Conservation (phyloP, 768 basidiomycete genomes). For the Psilocybe azurescens region DNA sequence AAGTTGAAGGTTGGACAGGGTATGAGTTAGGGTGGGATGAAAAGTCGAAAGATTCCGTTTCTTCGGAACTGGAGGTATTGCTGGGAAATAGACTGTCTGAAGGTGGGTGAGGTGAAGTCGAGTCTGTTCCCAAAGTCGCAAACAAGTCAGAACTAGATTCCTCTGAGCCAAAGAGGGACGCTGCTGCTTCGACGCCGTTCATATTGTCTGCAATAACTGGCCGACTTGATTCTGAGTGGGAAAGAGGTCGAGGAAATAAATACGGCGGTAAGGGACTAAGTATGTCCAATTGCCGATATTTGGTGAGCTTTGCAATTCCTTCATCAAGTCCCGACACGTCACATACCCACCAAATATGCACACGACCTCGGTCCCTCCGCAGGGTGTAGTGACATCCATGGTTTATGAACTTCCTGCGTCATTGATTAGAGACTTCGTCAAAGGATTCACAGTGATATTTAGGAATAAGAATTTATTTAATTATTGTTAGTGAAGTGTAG, state of each 20-base stretch:
- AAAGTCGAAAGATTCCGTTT: slow-evolving; percentile 13
- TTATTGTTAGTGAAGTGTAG: too few relatives aligned
- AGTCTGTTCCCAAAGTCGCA: slow-evolving; percentile 55
- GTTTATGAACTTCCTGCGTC: too few relatives aligned
- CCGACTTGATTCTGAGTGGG: not conserved
- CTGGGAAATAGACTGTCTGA: slow-evolving; percentile 20
- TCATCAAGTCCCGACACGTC: slow-evolving; percentile 38
- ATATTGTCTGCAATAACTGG: slow-evolving; percentile 37
- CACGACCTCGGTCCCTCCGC: not conserved
- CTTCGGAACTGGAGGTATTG: slow-evolving; percentile 1
- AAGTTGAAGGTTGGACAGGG: slow-evolving; percentile 1
- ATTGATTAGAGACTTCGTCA: too few relatives aligned
- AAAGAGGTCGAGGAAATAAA: not conserved
- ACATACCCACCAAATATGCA: slow-evolving; percentile 9
- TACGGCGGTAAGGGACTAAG: not conserved
- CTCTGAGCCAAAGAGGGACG: slow-evolving; percentile 77
- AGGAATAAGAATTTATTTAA: too few relatives aligned
- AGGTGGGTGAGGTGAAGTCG: slow-evolving; percentile 15
- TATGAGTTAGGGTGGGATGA: slow-evolving; percentile 10
- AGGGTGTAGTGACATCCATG: not conserved
- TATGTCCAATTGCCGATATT: slow-evolving; percentile 33
- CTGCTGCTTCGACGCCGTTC: slow-evolving; percentile 77
- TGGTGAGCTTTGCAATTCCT: slow-evolving; percentile 39
- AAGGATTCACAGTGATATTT: too few relatives aligned
- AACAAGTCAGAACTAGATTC: slow-evolving; percentile 70